Conservation (phyloP, 371 early-diverging fungal genomes). For the Sporodiniella umbellata region DNA sequence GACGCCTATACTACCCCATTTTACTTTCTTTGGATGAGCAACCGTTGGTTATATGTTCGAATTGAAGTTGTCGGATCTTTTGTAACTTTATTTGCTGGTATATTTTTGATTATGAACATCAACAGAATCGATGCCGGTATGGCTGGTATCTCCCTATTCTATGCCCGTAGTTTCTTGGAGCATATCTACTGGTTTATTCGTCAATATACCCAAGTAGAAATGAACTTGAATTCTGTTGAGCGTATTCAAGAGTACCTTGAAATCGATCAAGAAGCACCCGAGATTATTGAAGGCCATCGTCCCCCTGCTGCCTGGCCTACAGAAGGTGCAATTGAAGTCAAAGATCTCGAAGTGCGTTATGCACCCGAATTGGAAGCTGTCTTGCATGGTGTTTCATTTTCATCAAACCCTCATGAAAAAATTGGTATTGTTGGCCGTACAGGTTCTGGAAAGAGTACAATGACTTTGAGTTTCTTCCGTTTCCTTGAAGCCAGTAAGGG, state of each 20-base stretch:
- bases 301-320: conserved; percentile 77
- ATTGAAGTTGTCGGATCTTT: conserved; percentile 68
- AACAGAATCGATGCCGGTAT: conserved; percentile 71
- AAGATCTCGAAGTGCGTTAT: conserved; percentile 64
- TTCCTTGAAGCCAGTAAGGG: conserved; percentile 74
- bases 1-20: conserved; percentile 72
- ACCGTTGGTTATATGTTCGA: conserved; percentile 80
- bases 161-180: conserved; percentile 66
- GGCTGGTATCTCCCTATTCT: conserved; percentile 80
- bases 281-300: conserved; percentile 28
- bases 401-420: conserved; percentile 65
- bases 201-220: conserved; percentile 74
- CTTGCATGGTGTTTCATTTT: conserved; percentile 62
- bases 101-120: conserved; percentile 52
- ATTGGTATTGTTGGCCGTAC: conserved; percentile 79
- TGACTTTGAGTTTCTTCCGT: conserved; percentile 74
- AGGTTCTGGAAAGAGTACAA: conserved; percentile 78
- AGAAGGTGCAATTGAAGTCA: conserved; percentile 62
- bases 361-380: conserved; percentile 65
- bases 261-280: conserved; percentile 71
- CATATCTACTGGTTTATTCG: conserved; percentile 44
- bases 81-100: conserved; percentile 66
- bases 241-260: conserved; percentile 76
- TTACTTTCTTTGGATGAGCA: conserved; percentile 79
- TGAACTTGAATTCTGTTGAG: conserved; percentile 82